Evolutionary conservation across 208 protist genomes (phyloP).

Genomic region (Leishmania tarentolae): DNA sequence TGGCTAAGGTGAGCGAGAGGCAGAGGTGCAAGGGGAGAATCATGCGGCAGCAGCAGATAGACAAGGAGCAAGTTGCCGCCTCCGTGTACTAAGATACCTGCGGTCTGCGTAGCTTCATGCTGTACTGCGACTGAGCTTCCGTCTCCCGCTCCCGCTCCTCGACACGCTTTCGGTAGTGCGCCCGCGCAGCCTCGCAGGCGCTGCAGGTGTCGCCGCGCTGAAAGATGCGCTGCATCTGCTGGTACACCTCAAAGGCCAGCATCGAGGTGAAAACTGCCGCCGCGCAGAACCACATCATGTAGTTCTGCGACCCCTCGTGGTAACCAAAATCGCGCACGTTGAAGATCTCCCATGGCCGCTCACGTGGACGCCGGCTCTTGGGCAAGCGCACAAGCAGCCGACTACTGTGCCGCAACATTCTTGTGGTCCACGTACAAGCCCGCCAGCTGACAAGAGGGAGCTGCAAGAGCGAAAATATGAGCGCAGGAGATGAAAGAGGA

Average conservation of each 20-base stretch:
- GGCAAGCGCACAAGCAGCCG: slow-evolving; percentile 63
- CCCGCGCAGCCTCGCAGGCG: slow-evolving; percentile 81
- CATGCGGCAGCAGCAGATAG: neutral
- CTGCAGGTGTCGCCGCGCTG: slow-evolving; percentile 83
- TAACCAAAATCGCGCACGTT: slow-evolving; percentile 89
- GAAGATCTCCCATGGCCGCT: slow-evolving; percentile 90
- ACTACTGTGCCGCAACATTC: slow-evolving; percentile 52
- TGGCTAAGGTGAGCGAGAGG: neutral
- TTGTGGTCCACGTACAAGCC: neutral
- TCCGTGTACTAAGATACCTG: neutral
- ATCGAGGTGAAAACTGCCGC: slow-evolving; percentile 36
- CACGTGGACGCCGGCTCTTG: slow-evolving; percentile 76
- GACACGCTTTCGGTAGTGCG: slow-evolving; percentile 75
- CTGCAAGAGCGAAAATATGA: slow-evolving; percentile 1
- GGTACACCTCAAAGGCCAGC: slow-evolving; percentile 73
- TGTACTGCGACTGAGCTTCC: slow-evolving; percentile 17
- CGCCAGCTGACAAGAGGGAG: slow-evolving; percentile 1
- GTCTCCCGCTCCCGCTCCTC: slow-evolving; percentile 67
- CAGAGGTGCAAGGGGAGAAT: neutral
- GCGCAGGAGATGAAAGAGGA: neutral
- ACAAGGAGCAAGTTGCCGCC: neutral
- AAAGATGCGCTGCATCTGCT: slow-evolving; percentile 60
- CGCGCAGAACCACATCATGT: slow-evolving; percentile 77
- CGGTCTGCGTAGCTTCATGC: slow-evolving; percentile 6
- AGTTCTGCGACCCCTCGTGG: slow-evolving; percentile 88